Base-by-base conservation (phyloP, 169 alveolate genomes). In the Plasmodium berghei region DNA sequence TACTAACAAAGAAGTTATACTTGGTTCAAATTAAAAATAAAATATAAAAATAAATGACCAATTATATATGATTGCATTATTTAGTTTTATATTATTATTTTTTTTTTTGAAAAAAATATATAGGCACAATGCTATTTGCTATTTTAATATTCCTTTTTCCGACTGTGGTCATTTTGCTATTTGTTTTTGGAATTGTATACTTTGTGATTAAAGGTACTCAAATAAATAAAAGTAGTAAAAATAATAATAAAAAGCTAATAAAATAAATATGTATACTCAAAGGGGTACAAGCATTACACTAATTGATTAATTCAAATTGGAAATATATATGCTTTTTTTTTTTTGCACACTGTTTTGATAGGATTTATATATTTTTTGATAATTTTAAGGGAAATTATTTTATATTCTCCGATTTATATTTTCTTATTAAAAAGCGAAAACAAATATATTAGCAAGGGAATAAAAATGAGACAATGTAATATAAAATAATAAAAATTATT, bases 1-100 rank as follows among this genome's bases (percentile, higher is more conserved):
- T 42, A 64, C 89, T 18, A 80, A 66, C 55, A 80, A 80, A 46
- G 89, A 80, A 58, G 89, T 80, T 40, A 64, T 80, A 40, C 63
- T 80, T 9, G 89, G 89, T 77, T 4, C 5, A 14, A 62, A 6
- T 18, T 14, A 45, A 5, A 20, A 9, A 20, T 9, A 52, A 67
- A 6, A 34, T 16, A 24, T n/a, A 9, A 48, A 52, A 69, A 55
- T 22, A n/a, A 26, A 70, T 55, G 5, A n/a, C 12, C 6, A 18
- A 1, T 8, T 14, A 24, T 6, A 6, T 72, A 9, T 28, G 16
- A 14, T 42, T 45, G 1, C 40, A 22, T 10, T 20, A 14, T 9
- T 18, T 46, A 16, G 16, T 14, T 49, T 67, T 63, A 8, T 58
- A n/a, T 18, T 58, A 0, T 9, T 42, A 42, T 26, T 20, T 71